Evolutionary conservation across 1,284 basidiomycete species (phyloP).

Genomic region (Cystobasidium sp.): DNA sequence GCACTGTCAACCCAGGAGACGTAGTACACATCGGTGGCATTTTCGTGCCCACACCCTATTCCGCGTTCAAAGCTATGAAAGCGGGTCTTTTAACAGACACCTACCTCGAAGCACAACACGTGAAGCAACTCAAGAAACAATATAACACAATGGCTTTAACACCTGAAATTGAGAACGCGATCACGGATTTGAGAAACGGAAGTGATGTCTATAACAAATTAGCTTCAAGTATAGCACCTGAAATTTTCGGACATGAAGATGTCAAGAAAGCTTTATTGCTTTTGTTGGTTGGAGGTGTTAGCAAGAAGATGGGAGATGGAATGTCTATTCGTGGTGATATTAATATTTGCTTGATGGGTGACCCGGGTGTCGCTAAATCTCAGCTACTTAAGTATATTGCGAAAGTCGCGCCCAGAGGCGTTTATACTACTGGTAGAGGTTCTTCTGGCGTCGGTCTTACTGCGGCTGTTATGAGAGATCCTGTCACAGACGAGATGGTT

Average conservation of each 20-base stretch:
- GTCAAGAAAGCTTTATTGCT: conserved; percentile 97
- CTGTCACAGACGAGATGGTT: conserved; percentile 99
- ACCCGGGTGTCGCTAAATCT: conserved; percentile 99
- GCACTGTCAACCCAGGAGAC: conserved; percentile 92
- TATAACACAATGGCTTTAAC: conserved; percentile 94
- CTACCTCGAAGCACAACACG: conserved; percentile 88
- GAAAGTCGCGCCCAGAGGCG: conserved; percentile 94
- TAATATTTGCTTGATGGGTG: conserved; percentile 98
- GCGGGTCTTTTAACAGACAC: conserved; percentile 97
- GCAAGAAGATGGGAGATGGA: conserved; percentile 91
- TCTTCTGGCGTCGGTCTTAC: conserved; percentile 98
- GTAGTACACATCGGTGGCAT: conserved; percentile 88
- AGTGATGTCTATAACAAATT: conserved; percentile 82
- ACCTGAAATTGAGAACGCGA: conserved; percentile 74
- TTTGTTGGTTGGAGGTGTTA: conserved; percentile 92
- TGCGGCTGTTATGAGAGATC: conserved; percentile 98
- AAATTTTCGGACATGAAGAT: conserved; percentile 97
- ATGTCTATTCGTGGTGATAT: conserved; percentile 99
- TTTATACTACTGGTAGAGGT: conserved; percentile 98
- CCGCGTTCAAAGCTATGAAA: conserved; percentile 83
- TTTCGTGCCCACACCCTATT: conserved; percentile 87
- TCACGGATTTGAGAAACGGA: conserved; percentile 74
- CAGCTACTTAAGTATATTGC: conserved; percentile 98
- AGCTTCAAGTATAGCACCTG: conserved; percentile 81
- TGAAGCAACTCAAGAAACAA: conserved; percentile 96